Percentiles rank a stretch among this genome's conserved stretches.
These are phyloP conservation scores for Saccharomyces hybrid DNA, from an alignment of 1,139 yeast species.

Conservation along the genomic window DNA sequence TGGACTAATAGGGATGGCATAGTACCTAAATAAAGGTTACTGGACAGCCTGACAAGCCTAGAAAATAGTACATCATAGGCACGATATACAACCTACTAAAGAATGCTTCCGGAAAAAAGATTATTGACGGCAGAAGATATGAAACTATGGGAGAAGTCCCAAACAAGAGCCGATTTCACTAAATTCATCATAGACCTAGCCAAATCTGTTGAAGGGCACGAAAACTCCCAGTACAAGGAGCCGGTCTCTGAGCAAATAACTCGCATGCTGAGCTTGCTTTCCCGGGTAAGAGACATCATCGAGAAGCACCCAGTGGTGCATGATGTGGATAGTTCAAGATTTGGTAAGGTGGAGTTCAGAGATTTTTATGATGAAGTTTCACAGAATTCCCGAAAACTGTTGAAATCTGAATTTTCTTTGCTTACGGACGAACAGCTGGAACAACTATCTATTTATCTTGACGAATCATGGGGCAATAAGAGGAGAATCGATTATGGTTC, in stretches of 20 bases:
- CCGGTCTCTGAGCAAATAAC: constrained; percentile 32
- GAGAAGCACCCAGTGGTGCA: constrained; percentile 56
- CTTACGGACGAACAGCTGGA: constrained; percentile 21
- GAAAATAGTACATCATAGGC: neutral
- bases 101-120: constrained; percentile 41
- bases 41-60: too few species aligned
- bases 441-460: constrained; percentile 48
- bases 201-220: constrained; percentile 55
- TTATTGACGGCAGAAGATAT: constrained; percentile 57
- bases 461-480: constrained; percentile 77
- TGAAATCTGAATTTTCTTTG: constrained; percentile 18
- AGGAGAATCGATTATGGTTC: constrained; percentile 91
- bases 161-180: constrained; percentile 44
- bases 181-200: constrained; percentile 54
- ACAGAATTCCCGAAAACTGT: constrained; percentile 27
- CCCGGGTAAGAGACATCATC: constrained; percentile 40
- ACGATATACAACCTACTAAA: too few species aligned
- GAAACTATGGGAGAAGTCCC: constrained; percentile 48
- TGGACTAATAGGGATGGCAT: neutral
- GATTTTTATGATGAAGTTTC: constrained; percentile 71
- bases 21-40: too few species aligned
- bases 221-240: constrained; percentile 41
- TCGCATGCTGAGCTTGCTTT: constrained; percentile 37
- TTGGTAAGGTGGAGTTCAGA: constrained; percentile 85
- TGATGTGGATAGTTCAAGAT: constrained; percentile 60